These are phyloP conservation scores for Paraconiothyrium sp. DNA, from an alignment of 2,329 filamentous ascomycete genomes.

Conservation along the genomic window DNA sequence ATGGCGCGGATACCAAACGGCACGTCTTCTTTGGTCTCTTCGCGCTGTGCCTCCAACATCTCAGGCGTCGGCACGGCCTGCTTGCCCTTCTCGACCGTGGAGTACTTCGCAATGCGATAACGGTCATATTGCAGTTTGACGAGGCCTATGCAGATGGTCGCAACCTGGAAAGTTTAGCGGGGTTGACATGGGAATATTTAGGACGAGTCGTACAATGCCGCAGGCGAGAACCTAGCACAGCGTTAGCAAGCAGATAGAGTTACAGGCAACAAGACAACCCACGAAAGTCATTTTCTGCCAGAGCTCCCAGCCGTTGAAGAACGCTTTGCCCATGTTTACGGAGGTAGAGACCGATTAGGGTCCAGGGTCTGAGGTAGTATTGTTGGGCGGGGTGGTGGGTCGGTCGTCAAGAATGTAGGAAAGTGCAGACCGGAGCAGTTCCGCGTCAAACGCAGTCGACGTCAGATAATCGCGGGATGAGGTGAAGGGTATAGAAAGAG, in stretches of 20 bases:
- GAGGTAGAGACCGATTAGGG: constrained; percentile 25
- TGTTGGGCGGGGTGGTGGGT: constrained; percentile 27
- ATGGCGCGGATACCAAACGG: constrained; percentile 89
- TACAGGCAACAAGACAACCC: constrained; percentile 51
- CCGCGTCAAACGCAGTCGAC: constrained; percentile 13
- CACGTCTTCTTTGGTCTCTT: constrained; percentile 70
- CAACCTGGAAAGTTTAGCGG: constrained; percentile 54
- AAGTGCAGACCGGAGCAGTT: constrained; percentile 14
- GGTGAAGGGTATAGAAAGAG: constrained; percentile 11
- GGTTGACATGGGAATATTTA: background rate
- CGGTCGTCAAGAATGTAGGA: constrained; percentile 17
- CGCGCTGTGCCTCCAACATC: constrained; percentile 72
- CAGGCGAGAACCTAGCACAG: constrained; percentile 72
- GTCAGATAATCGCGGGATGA: constrained; percentile 8
- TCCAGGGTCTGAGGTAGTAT: constrained; percentile 33
- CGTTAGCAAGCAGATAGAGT: constrained; percentile 33
- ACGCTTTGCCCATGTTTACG: constrained; percentile 44
- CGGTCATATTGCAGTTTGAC: constrained; percentile 66
- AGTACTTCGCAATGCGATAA: constrained; percentile 55
- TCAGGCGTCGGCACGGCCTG: constrained; percentile 58
- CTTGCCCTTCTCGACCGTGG: constrained; percentile 50
- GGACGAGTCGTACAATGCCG: constrained; percentile 64
- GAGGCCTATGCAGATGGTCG: constrained; percentile 74
- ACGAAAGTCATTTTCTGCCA: constrained; percentile 95
- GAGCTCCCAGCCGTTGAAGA: constrained; percentile 71